A percentile compares a stretch with the other conserved stretches of the same genome.
Conservation (phyloP, 2,329 filamentous ascomycete species). For the Alternaria ventricosa region DNA sequence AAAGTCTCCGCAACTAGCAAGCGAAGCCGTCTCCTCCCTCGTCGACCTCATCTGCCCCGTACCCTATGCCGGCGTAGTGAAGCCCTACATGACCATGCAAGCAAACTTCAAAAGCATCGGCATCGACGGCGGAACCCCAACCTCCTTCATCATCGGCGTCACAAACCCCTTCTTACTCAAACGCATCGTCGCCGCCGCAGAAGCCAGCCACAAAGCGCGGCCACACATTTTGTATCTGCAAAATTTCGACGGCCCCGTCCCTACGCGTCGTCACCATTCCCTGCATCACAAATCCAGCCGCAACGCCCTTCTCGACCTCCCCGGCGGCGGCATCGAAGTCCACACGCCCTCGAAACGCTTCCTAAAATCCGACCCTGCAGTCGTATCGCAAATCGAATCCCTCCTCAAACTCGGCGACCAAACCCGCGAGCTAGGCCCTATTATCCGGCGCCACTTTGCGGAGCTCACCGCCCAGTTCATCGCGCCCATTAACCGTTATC, state of each 20-base stretch:
- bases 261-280: conserved; percentile 46
- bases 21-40: conserved; percentile 49
- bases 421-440: conserved; percentile 43
- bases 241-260: conserved; percentile 44
- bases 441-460: conserved; percentile 51
- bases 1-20: conserved; percentile 51
- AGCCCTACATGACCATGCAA: conserved; percentile 54
- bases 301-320: conserved; percentile 47
- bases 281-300: conserved; percentile 45
- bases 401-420: conserved; percentile 41
- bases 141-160: conserved; percentile 50
- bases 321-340: conserved; percentile 49
- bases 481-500: conserved; percentile 50
- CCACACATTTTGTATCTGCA: conserved; percentile 51
- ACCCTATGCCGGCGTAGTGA: conserved; percentile 49
- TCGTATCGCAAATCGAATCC: conserved; percentile 44
- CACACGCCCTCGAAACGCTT: conserved; percentile 47
- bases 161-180: conserved; percentile 53
- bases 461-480: conserved; percentile 51
- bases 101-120: conserved; percentile 50
- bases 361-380: conserved; percentile 45
- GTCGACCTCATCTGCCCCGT: conserved; percentile 50
- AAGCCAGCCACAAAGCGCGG: conserved; percentile 39
- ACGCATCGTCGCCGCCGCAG: conserved; percentile 45
- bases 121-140: conserved; percentile 48